Percentiles rank a stretch among this genome's conserved stretches.
These are phyloP conservation scores for Plasmodium vivax DNA, from an alignment of 169 alveolate genomes.

Conservation along the genomic window DNA sequence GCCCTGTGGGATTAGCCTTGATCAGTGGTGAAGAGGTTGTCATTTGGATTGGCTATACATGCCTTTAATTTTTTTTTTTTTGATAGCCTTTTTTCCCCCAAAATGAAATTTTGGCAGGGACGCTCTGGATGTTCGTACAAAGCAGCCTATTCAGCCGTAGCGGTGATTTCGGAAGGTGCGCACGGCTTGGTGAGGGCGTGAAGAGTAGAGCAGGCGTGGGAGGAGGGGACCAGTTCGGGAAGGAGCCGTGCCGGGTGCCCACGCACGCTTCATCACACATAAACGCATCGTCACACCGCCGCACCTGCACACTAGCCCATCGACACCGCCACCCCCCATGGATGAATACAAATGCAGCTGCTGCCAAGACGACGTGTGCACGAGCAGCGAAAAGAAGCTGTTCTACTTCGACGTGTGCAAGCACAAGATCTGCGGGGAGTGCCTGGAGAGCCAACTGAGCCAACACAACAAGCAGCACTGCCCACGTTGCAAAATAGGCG, in stretches of 20 bases:
- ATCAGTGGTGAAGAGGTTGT: background rate
- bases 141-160: background rate
- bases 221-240: background rate
- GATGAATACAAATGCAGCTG: conserved; percentile 68
- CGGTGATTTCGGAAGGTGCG: background rate
- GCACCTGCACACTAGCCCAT: no score
- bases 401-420: conserved; percentile 55
- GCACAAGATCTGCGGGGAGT: conserved; percentile 70
- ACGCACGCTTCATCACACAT: background rate
- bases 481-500: conserved; percentile 56
- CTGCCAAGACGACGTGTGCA: conserved; percentile 48
- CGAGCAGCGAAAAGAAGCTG: conserved; percentile 49
- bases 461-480: conserved; percentile 57
- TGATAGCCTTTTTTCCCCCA: background rate
- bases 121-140: background rate
- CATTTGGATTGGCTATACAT: background rate
- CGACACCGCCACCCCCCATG: background rate
- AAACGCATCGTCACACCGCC: background rate
- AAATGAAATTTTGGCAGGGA: background rate
- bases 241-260: background rate
- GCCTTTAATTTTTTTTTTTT: background rate
- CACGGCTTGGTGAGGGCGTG: background rate
- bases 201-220: background rate
- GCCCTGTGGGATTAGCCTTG: background rate
- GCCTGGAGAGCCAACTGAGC: conserved; percentile 51